phyloP scores from a whole-genome alignment of 1,139 yeast genomes.

The Hemisphaericaspora lyxosophila region DNA sequence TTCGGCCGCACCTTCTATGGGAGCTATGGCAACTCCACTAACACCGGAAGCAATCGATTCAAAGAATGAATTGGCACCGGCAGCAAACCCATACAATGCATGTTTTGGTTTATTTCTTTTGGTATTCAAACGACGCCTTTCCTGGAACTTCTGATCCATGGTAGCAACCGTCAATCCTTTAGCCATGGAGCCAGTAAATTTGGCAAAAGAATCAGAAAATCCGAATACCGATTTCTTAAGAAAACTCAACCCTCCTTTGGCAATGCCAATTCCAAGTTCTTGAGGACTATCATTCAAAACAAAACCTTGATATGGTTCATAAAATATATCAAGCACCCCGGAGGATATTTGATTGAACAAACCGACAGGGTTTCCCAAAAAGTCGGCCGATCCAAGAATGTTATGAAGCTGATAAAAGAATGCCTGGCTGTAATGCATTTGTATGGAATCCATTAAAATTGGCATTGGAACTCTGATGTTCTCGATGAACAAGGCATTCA shows the following conservation, averaged over 20 bases:
- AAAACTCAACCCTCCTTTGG: slow-evolving; percentile 94
- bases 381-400: slow-evolving; percentile 93
- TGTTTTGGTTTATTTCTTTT: slow-evolving; percentile 81
- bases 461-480: slow-evolving; percentile 87
- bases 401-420: slow-evolving; percentile 90
- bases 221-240: slow-evolving; percentile 95
- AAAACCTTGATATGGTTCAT: slow-evolving; percentile 96
- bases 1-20: slow-evolving; percentile 79
- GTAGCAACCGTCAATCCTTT: slow-evolving; percentile 93
- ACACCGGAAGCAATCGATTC: slow-evolving; percentile 88
- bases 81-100: slow-evolving; percentile 82
- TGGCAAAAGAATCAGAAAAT: slow-evolving; percentile 87
- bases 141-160: slow-evolving; percentile 82
- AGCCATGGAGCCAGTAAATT: slow-evolving; percentile 90
- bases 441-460: slow-evolving; percentile 65
- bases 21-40: slow-evolving; percentile 86
- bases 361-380: slow-evolving; percentile 96
- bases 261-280: slow-evolving; percentile 91
- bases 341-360: slow-evolving; percentile 88
- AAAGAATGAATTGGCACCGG: slow-evolving; percentile 86
- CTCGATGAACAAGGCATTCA: slow-evolving; percentile 84
- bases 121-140: slow-evolving; percentile 68
- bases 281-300: slow-evolving; percentile 93
- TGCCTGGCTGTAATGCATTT: slow-evolving; percentile 89
- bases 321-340: slow-evolving; percentile 93